These are phyloP conservation scores for Tricholoma matsutake DNA, from an alignment of 768 basidiomycete species.

Conservation along the genomic window DNA sequence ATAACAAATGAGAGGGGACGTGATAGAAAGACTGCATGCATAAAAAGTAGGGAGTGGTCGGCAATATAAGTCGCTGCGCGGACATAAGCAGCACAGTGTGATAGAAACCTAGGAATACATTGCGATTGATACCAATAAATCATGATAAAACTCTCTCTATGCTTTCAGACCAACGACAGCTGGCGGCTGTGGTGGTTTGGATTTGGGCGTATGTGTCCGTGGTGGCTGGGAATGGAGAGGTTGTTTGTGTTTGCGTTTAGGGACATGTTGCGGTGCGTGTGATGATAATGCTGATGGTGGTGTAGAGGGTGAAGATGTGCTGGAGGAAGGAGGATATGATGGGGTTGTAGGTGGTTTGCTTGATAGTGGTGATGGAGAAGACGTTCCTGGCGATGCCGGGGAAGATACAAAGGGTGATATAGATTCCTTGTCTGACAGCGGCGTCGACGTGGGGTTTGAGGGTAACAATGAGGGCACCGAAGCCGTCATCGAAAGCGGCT, in stretches of 20 bases:
- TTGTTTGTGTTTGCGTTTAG: conserved; percentile 20
- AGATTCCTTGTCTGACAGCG: background rate
- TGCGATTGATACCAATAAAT: background rate
- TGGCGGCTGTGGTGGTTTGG: conserved; percentile 19
- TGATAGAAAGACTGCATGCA: background rate
- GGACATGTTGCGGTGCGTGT: conserved; percentile 13
- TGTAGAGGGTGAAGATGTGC: conserved; percentile 1
- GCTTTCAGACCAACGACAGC: conserved; percentile 27
- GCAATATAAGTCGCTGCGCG: background rate
- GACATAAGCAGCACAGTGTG: background rate
- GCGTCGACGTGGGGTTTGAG: conserved; percentile 1
- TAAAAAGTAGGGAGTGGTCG: background rate
- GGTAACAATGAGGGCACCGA: conserved; percentile 14
- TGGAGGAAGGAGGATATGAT: background rate
- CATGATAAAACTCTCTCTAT: conserved; percentile 9
- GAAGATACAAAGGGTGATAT: conserved; percentile 1
- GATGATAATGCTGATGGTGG: conserved; percentile 11
- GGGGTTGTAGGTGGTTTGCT: conserved; percentile 3
- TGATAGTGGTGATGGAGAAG: conserved; percentile 6
- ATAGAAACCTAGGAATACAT: conserved; percentile 14
- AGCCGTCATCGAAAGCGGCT: conserved; percentile 9
- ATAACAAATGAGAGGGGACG: background rate
- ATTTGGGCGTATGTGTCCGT: conserved; percentile 19
- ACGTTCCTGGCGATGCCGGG: background rate
- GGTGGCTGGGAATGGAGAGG: conserved; percentile 1